Evolutionary conservation across 305 asterid genomes (phyloP), one percentile per base, ranked within the genome.

Genomic region (Rubia tinctorum): DNA sequence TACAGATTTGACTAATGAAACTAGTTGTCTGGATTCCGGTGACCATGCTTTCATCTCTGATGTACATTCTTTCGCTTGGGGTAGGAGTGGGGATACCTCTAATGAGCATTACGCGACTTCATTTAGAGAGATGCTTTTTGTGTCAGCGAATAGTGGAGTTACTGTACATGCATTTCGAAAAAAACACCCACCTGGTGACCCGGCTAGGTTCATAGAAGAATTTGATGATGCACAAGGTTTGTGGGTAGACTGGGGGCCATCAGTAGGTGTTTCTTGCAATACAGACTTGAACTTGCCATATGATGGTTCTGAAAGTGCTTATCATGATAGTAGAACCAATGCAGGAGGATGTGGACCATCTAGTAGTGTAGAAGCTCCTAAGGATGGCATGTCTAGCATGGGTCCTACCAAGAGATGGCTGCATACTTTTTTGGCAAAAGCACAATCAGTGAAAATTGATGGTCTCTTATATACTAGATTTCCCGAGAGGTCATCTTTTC

Each of bases 221-320:
- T 75, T 60, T 77, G 85, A 79, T 84, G 77, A 60, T 77, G 95
- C 85, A 71, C 75, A 83, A 80, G 98, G 98, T 77, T 80, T 25
- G 81, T 92, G 96, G 98, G 87, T 86, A 53, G 93, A 89, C 58
- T 95, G 99, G 99, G 98, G 96, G n/a, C 96, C 97, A 7, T 80
- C 85, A 15, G 39, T 77, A 51, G 76, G 75, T 73, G 75, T 71
- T 80, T 82, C 84, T 82, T 76, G 76, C 22, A n/a, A 59, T 73
- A 42, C 67, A 66, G 81, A 80, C 27, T 47, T 74, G 30, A 72
- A 73, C 69, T 66, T 79, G 49, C 73, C 62, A 73, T 60, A 22
- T 68, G 85, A 77, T 78, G 74, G 71, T 62, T 76, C 80, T 58
- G 55, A 68, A 59, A 30, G 59, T 63, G 72, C 65, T 60, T 22